Evolutionary conservation across 352 stramenopile genomes (phyloP), one percentile per base, ranked within the genome.

Genomic region (Plasmopara viticola): DNA sequence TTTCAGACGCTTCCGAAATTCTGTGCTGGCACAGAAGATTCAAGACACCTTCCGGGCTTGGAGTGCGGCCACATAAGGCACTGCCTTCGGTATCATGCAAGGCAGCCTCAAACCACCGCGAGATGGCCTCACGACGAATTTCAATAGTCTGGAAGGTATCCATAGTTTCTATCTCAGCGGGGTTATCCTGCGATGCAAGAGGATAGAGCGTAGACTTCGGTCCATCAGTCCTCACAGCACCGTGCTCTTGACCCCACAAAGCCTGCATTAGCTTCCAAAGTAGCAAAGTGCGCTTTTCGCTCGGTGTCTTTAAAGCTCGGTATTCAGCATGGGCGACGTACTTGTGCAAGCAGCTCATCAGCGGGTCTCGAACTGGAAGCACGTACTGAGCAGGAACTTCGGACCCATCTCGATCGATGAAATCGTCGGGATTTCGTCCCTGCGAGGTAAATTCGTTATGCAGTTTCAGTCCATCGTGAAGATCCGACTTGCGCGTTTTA

Each of bases 181-280:
- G 63, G 40, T 85, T 70, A 48, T 90, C 74, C 38, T 74, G 72
- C 38, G 72, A 79, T 38, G 74, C 74, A 3, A 87, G 63, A 30
- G 68, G 70, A 17, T 71, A 77, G 30, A 72, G 59, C 10, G 47
- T 33, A 29, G 64, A 65, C 44, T 66, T 56, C 9, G 39, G 51
- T 35, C 55, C 53, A 42, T 65, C 60, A 6, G 25, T 34, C 15
- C 62, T 58, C 31, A 60, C 65, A 5, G 60, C 63, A 9, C 63
- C 60, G 56, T 89, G 72, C 38, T 92, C 82, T 64, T 90, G 79
- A 12, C 82, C 82, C 75, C 79, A 92, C 17, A 92, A 58, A 40
- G 82, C 74, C 43, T 82, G 71, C 10, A 92, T 62, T 9, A 92
- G 56, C 37, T 78, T 86, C 82, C 79, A 90, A 4, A 90, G 40